Evolutionary conservation across 208 protist species (phyloP).

Genomic region (Sergeia podlipaevii): DNA sequence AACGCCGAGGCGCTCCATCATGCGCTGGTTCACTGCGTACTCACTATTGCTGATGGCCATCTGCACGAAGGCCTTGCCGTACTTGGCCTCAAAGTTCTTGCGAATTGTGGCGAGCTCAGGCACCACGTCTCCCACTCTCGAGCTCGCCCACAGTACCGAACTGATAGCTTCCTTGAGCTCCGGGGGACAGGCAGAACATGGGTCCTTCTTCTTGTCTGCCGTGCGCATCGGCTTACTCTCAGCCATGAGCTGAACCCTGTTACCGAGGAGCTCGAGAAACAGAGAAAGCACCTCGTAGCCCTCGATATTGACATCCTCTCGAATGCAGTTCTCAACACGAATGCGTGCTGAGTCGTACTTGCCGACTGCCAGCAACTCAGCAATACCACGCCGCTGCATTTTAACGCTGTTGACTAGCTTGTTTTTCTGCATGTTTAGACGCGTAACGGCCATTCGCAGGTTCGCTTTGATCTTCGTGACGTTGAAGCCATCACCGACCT

Average conservation of each 20-base stretch:
- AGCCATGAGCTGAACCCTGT: conserved; percentile 77
- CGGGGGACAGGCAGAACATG: conserved; percentile 55
- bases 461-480: conserved; percentile 65
- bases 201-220: conserved; percentile 40
- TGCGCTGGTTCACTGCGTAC: conserved; percentile 83
- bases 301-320: conserved; percentile 87
- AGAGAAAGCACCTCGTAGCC: conserved; percentile 82
- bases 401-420: conserved; percentile 90
- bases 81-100: conserved; percentile 82
- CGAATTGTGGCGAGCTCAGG: conserved; percentile 70
- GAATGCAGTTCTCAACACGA: conserved; percentile 80
- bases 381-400: conserved; percentile 72
- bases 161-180: conserved; percentile 90
- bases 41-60: conserved; percentile 78
- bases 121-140: conserved; percentile 56
- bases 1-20: conserved; percentile 81
- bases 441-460: conserved; percentile 81
- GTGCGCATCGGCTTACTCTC: conserved; percentile 51
- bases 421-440: conserved; percentile 85
- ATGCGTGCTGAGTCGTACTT: conserved; percentile 92
- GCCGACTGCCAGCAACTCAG: conserved; percentile 74
- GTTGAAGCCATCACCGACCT: conserved; percentile 48
- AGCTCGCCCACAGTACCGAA: conserved; percentile 80
- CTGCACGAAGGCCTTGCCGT: conserved; percentile 78
- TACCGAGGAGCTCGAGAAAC: conserved; percentile 81